Conservation (phyloP, 225 moss, liverwort and hornwort species). For the Pseudoscleropodium purum region DNA sequence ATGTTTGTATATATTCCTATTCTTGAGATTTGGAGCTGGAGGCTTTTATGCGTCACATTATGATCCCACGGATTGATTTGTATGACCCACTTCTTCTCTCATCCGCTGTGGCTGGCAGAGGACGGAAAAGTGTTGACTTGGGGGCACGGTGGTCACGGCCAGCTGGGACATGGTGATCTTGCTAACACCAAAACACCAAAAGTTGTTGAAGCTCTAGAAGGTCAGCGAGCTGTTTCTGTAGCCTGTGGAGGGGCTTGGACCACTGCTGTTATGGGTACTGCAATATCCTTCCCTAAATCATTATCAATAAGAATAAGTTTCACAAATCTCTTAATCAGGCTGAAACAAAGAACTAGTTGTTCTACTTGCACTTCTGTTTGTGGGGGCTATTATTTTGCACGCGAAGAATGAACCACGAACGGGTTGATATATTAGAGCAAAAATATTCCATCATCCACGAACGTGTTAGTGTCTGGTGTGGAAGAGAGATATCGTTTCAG, state of each 20-base stretch:
- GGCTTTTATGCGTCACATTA: background rate
- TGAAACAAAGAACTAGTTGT: background rate
- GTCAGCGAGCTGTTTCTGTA: slow-evolving; percentile 48
- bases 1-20: background rate
- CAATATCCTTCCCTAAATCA: background rate
- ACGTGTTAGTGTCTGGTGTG: background rate
- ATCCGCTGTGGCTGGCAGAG: slow-evolving; percentile 26
- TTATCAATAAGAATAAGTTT: background rate
- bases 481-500: background rate
- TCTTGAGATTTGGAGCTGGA: background rate
- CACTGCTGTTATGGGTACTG: slow-evolving; percentile 66
- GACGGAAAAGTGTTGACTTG: slow-evolving; percentile 86
- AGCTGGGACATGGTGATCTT: slow-evolving; percentile 76
- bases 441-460: background rate
- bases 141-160: slow-evolving; percentile 92
- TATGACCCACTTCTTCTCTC: background rate
- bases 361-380: background rate
- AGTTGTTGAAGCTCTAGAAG: slow-evolving; percentile 55
- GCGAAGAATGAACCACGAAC: background rate
- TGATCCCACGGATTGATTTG: background rate
- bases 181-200: slow-evolving; percentile 49
- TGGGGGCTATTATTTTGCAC: background rate
- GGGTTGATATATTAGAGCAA: background rate
- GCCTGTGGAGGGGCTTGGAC: slow-evolving; percentile 93
- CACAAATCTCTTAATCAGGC: background rate